Conservation (phyloP, 306 rosid species). For the Glycyrrhiza uralensis region DNA sequence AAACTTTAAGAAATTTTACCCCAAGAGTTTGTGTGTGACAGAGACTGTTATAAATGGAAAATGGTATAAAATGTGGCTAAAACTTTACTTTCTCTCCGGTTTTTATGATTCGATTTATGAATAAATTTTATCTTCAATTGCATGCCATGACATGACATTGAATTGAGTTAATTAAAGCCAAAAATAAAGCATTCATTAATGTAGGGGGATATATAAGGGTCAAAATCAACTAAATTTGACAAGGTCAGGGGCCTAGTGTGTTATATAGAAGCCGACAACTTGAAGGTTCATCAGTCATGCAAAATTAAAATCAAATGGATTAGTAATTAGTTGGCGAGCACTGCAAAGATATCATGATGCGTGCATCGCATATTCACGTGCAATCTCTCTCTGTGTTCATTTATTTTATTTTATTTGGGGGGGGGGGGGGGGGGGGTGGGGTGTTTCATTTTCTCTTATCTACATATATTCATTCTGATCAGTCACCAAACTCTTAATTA, state of each 20-base stretch:
- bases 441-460: not conserved
- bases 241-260: not conserved
- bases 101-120: not conserved
- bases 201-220: not conserved
- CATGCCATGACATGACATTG: not conserved
- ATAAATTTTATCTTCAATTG: not conserved
- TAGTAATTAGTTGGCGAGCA: slow-evolving; percentile 30
- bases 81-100: not conserved
- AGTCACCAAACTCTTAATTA: not conserved
- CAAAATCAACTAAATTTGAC: not conserved
- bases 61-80: not conserved
- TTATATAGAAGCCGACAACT: slow-evolving; percentile 7
- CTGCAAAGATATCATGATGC: slow-evolving; percentile 25
- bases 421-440: too few species aligned
- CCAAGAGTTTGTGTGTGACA: not conserved
- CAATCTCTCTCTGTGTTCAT: not conserved
- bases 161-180: not conserved
- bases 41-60: not conserved
- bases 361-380: slow-evolving; percentile 37
- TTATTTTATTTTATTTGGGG: not conserved
- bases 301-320: slow-evolving; percentile 19
- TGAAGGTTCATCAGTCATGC: slow-evolving; percentile 11
- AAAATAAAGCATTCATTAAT: not conserved
- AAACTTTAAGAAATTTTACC: not conserved
- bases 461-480: not conserved